Evolutionary conservation across 176 grass and related monocot genomes (phyloP).

Genomic region (Hsuehochloa calcarea): DNA sequence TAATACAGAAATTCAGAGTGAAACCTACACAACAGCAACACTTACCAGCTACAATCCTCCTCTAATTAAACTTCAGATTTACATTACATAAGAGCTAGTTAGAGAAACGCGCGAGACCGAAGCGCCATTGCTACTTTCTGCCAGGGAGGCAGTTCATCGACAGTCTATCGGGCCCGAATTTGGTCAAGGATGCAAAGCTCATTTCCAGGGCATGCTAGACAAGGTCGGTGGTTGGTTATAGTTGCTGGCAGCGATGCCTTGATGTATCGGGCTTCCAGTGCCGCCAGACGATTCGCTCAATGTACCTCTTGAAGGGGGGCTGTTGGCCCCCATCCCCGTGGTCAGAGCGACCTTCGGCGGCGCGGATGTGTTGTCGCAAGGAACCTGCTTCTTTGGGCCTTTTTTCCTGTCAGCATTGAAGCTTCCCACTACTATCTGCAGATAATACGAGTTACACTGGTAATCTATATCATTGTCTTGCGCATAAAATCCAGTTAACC

Average conservation of each 20-base stretch:
- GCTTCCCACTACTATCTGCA: slow-evolving; percentile 80
- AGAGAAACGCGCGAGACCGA: slow-evolving; percentile 3
- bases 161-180: neutral
- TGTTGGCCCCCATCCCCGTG: slow-evolving; percentile 31
- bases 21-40: slow-evolving; percentile 45
- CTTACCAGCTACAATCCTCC: slow-evolving; percentile 27
- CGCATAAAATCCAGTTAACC: neutral
- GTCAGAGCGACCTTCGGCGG: slow-evolving; percentile 37
- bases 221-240: slow-evolving; percentile 57
- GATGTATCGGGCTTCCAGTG: slow-evolving; percentile 67
- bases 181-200: slow-evolving; percentile 31
- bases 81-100: slow-evolving; percentile 44
- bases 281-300: slow-evolving; percentile 73
- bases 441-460: neutral
- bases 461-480: neutral
- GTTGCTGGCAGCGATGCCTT: slow-evolving; percentile 44
- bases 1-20: slow-evolving; percentile 24
- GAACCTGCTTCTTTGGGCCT: slow-evolving; percentile 45
- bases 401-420: slow-evolving; percentile 74
- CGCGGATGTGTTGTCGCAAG: slow-evolving; percentile 28
- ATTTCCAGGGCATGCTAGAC: slow-evolving; percentile 87
- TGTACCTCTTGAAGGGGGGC: slow-evolving; percentile 73
- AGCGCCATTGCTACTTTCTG: slow-evolving; percentile 22
- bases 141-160: neutral
- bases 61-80: slow-evolving; percentile 44